Evolutionary conservation across 805 yeast species (phyloP).

Genomic region (Spathaspora gorwiae): DNA sequence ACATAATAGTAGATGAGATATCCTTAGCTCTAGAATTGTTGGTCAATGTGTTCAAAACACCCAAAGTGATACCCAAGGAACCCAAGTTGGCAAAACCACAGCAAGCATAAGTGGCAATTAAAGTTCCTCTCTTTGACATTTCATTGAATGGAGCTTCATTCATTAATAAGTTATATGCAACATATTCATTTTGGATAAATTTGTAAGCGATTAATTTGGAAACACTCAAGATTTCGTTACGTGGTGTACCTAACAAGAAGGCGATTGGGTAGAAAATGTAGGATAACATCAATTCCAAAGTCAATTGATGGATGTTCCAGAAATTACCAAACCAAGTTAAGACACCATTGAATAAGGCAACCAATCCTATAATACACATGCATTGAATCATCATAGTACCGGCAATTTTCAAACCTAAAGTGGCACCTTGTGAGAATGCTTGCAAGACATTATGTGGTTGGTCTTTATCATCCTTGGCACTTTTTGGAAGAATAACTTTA

Average conservation of each 20-base stretch:
- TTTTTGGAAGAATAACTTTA: conserved; percentile 42
- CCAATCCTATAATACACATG: conserved; percentile 58
- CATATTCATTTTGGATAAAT: conserved; percentile 59
- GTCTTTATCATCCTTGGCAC: conserved; percentile 17
- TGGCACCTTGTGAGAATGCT: conserved; percentile 56
- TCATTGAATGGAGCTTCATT: conserved; percentile 40
- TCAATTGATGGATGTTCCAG: conserved; percentile 52
- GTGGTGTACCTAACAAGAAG: conserved; percentile 54
- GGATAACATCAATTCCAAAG: conserved; percentile 52
- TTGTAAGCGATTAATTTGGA: conserved; percentile 52
- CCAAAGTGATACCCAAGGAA: conserved; percentile 56
- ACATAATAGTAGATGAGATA: conserved; percentile 41
- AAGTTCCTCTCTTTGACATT: conserved; percentile 47
- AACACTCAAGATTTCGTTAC: conserved; percentile 46
- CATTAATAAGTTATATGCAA: conserved; percentile 44
- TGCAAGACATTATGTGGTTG: conserved; percentile 49
- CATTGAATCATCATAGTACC: conserved; percentile 54
- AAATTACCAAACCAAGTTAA: conserved; percentile 58
- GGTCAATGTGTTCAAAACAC: conserved; percentile 55
- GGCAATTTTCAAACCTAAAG: conserved; percentile 54
- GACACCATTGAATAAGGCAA: conserved; percentile 51
- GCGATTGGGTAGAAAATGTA: conserved; percentile 58
- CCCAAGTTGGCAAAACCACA: conserved; percentile 65
- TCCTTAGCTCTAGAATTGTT: conserved; percentile 45
- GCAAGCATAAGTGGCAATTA: conserved; percentile 57